Base-by-base conservation (phyloP, 805 yeast genomes). In the Lipomyces orientalis region DNA sequence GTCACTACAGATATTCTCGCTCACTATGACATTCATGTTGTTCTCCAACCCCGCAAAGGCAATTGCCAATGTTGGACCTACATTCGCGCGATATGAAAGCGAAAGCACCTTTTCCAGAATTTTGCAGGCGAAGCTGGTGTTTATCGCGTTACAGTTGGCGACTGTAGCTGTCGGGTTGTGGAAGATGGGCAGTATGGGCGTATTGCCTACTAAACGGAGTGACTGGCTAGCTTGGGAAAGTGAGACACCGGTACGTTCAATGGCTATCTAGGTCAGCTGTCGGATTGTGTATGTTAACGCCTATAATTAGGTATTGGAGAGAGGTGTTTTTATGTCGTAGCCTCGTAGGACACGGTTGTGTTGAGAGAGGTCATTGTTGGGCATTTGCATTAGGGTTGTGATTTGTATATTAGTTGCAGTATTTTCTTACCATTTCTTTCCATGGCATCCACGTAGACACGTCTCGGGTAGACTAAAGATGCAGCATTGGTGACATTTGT, bases 171-270 rank as follows among this genome's bases (percentile, higher is more conserved):
- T 92, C 49, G 98, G 98, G 1, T 75, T 93, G 19, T 93, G 91
- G 87, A 95, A 95, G 77, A 80, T 95, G 67, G 87, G 90, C 73
- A 81, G 84, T 29, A 91, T 94, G 97, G 98, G 98, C 0, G 81
- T 94, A 71, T 87, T 94, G 67, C 99, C 99, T 29, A 91, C 90
- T 73, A 89, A 87, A 49, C 84, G 84, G 58, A 89, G 97, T 71
- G 99, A 94, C 76, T 95, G 98, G 98, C 80, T 94, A 19, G 87
- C 92, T 6, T 93, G 97, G 93, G 96, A 93, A 37, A 49, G 31
- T 33, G 58, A 63, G 61, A 43, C 57, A 19, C 49, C 58, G 60
- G 69, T 65, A 52, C n/a, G 69, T 54, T n/a, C 29, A 16, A 22
- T 29, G 14, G 35, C 14, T 5, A 12, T 22, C 37, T 60, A 8